A percentile compares a stretch with the other conserved stretches of the same genome.
These are phyloP conservation scores for Leccinum subgranulosum DNA, from an alignment of 768 basidiomycete species.

Conservation along the genomic window DNA sequence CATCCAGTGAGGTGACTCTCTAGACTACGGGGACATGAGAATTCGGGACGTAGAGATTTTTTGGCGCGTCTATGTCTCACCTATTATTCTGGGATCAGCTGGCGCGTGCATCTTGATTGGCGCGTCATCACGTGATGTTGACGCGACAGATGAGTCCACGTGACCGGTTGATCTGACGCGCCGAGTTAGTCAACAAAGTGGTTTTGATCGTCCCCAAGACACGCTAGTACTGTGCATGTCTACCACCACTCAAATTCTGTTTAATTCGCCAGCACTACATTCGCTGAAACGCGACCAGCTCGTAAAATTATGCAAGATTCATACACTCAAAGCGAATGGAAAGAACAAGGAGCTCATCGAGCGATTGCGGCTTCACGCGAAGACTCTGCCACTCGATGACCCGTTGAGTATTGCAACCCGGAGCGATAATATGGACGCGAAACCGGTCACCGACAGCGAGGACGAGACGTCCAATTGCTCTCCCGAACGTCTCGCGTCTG, in stretches of 20 bases:
- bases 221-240: slow-evolving; percentile 41
- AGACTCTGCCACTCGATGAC: slow-evolving; percentile 54
- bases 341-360: slow-evolving; percentile 76
- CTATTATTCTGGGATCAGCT: slow-evolving; percentile 8
- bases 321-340: slow-evolving; percentile 74
- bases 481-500: slow-evolving; percentile 5
- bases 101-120: slow-evolving; percentile 2
- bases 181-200: slow-evolving; percentile 17
- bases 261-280: slow-evolving; percentile 81
- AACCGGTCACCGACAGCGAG: slow-evolving; percentile 30
- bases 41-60: neutral
- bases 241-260: slow-evolving; percentile 74
- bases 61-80: slow-evolving; percentile 12
- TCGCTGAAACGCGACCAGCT: slow-evolving; percentile 84
- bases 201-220: neutral
- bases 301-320: slow-evolving; percentile 80
- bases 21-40: neutral
- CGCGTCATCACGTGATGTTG: slow-evolving; percentile 14
- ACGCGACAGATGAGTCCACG: slow-evolving; percentile 10
- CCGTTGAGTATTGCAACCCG: slow-evolving; percentile 54
- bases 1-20: neutral
- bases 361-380: slow-evolving; percentile 64
- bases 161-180: slow-evolving; percentile 12
- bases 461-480: slow-evolving; percentile 29
- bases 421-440: slow-evolving; percentile 41